phyloP scores from a whole-genome alignment of 495 filamentous ascomycete species.

The Patellaria atrata region DNA sequence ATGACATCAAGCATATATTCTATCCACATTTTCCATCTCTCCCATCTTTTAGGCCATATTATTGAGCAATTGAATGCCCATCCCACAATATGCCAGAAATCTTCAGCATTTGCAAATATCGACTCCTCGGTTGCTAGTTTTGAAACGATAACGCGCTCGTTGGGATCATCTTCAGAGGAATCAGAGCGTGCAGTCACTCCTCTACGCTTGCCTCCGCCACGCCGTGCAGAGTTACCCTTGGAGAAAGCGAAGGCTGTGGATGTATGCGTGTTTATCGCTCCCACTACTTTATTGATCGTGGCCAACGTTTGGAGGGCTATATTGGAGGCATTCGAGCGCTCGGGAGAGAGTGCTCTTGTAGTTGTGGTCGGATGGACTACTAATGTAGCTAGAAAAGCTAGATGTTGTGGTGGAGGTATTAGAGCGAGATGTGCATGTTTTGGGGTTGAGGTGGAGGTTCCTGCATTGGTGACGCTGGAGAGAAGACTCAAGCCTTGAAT shows the following conservation, averaged over 20 bases:
- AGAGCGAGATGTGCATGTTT: constrained; percentile 27
- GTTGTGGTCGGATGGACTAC: constrained; percentile 56
- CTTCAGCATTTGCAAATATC: constrained; percentile 56
- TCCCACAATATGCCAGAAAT: constrained; percentile 81
- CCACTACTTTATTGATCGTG: constrained; percentile 37
- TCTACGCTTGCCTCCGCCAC: constrained; percentile 21
- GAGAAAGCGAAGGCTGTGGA: constrained; percentile 40
- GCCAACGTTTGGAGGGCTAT: constrained; percentile 44
- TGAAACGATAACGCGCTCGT: constrained; percentile 33
- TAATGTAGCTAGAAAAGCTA: constrained; percentile 54
- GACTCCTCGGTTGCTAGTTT: constrained; percentile 48
- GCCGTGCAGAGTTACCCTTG: constrained; percentile 7
- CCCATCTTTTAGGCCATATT: constrained; percentile 55
- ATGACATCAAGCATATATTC: constrained; percentile 65
- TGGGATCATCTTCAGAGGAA: constrained; percentile 24
- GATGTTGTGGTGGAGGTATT: constrained; percentile 39
- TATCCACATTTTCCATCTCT: constrained; percentile 69
- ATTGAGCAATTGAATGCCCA: constrained; percentile 92
- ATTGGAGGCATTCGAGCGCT: constrained; percentile 38
- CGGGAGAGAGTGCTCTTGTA: constrained; percentile 38
- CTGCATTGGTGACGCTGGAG: constrained; percentile 45
- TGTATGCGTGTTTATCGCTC: constrained; percentile 36
- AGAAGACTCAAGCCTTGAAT: constrained; percentile 55
- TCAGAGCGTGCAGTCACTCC: constrained; percentile 10
- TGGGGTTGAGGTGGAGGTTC: constrained; percentile 25